phyloP scores from a whole-genome alignment of 371 early-diverging fungal genomes.

The Actinomortierella ambigua region DNA sequence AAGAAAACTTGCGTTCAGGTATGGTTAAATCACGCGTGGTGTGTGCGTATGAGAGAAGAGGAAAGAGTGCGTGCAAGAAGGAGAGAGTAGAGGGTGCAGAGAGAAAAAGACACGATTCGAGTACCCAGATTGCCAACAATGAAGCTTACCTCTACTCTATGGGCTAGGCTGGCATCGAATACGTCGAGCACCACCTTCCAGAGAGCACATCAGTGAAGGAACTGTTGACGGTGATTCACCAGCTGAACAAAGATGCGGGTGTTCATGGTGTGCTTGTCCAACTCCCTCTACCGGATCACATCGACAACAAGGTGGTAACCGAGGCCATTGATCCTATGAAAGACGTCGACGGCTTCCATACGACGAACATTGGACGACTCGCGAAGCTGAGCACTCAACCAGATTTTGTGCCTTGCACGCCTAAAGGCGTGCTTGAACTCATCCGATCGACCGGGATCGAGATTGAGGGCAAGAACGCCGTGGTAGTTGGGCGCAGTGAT shows the following conservation, averaged over 20 bases:
- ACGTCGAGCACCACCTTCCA: slow-evolving; percentile 39
- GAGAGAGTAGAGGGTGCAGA: background rate
- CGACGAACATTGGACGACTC: slow-evolving; percentile 88
- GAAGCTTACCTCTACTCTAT: too few relatives aligned
- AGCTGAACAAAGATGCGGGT: slow-evolving; percentile 78
- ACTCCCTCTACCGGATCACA: slow-evolving; percentile 85
- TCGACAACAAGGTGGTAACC: slow-evolving; percentile 77
- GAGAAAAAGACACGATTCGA: background rate
- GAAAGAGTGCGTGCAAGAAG: background rate
- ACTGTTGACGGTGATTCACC: slow-evolving; percentile 61
- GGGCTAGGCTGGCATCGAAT: slow-evolving; percentile 44
- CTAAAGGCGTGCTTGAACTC: slow-evolving; percentile 88
- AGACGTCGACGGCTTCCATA: slow-evolving; percentile 97
- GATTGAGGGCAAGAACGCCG: slow-evolving; percentile 82
- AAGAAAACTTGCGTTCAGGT: slow-evolving; percentile 88
- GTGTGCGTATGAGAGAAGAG: background rate
- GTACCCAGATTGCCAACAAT: background rate
- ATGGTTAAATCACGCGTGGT: background rate
- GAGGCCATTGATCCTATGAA: slow-evolving; percentile 85
- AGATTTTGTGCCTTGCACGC: slow-evolving; percentile 92
- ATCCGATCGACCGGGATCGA: slow-evolving; percentile 67
- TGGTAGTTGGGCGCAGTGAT: slow-evolving; percentile 92
- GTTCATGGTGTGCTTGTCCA: slow-evolving; percentile 95
- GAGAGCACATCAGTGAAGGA: slow-evolving; percentile 37
- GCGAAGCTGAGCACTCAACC: slow-evolving; percentile 80